These are phyloP conservation scores for Paramicrosporidium saccamoebae DNA, from an alignment of 371 early-diverging fungal genomes.

Conservation along the genomic window DNA sequence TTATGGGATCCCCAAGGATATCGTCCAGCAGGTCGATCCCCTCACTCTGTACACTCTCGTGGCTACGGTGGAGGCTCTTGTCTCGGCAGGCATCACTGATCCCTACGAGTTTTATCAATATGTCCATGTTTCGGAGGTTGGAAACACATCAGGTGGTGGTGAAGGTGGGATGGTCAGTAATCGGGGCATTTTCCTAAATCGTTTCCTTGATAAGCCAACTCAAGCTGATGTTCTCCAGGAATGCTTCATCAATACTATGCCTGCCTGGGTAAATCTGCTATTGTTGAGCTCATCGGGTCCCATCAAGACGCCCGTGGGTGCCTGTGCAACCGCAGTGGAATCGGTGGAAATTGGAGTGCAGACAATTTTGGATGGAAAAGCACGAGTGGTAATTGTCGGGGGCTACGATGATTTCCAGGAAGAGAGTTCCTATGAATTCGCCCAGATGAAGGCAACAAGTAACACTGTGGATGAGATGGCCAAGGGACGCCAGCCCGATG, in stretches of 20 bases:
- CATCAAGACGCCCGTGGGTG: slow-evolving; percentile 81
- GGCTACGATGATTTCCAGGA: slow-evolving; percentile 76
- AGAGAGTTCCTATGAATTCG: slow-evolving; percentile 75
- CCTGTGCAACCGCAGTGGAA: slow-evolving; percentile 72
- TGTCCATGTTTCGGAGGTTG: slow-evolving; percentile 75
- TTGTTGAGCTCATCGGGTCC: slow-evolving; percentile 72
- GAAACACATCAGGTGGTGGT: slow-evolving; percentile 57
- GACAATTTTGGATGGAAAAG: slow-evolving; percentile 58
- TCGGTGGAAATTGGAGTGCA: slow-evolving; percentile 74
- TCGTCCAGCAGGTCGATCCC: slow-evolving; percentile 58
- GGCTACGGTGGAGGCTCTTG: slow-evolving; percentile 68
- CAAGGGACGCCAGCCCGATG: slow-evolving; percentile 47
- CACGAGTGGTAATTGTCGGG: slow-evolving; percentile 75
- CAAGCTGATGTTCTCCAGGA: slow-evolving; percentile 82
- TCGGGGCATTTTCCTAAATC: slow-evolving; percentile 35
- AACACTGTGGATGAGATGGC: slow-evolving; percentile 49
- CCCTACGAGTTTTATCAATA: slow-evolving; percentile 90
- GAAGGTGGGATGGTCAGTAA: slow-evolving; percentile 52
- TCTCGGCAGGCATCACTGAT: slow-evolving; percentile 70
- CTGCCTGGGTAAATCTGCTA: slow-evolving; percentile 88
- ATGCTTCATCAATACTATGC: slow-evolving; percentile 78
- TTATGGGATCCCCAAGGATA: slow-evolving; percentile 78
- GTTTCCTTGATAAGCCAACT: slow-evolving; percentile 44
- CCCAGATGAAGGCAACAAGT: slow-evolving; percentile 84
- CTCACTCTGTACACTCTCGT: slow-evolving; percentile 60